A percentile compares a stretch with the other conserved stretches of the same genome.
Conservation (phyloP, 129 eudicot genomes). For the Rutidosis leptorrhynchoides region DNA sequence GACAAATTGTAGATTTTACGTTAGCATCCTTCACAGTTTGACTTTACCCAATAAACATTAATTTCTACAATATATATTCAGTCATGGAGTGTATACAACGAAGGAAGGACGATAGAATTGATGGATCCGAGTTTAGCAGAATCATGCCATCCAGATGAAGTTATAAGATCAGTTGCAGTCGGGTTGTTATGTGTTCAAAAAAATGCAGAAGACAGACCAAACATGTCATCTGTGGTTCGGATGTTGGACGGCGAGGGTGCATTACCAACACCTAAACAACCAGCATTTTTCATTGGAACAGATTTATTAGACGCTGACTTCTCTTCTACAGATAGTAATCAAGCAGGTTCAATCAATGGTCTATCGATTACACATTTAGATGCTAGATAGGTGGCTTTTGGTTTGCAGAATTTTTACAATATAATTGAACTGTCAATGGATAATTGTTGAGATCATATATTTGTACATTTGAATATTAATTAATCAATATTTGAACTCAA, state of each 20-base stretch:
- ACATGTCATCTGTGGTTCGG: conserved; percentile 15
- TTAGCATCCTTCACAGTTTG: not conserved
- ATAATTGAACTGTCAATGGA: no score
- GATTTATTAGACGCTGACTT: not conserved
- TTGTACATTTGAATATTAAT: no score
- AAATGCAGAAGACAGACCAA: conserved; percentile 23
- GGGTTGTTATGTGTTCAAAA: conserved; percentile 34
- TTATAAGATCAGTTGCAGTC: conserved; percentile 25
- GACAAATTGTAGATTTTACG: no score
- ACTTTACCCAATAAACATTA: not conserved
- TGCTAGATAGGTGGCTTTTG: not conserved
- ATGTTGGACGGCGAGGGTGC: conserved; percentile 15
- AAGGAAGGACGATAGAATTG: conserved; percentile 21
- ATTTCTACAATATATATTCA: conserved; percentile 6
- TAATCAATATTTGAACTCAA: no score
- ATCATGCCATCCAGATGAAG: conserved; percentile 19
- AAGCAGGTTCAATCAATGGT: not conserved
- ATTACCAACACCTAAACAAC: conserved; percentile 7
- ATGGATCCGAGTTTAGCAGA: conserved; percentile 11
- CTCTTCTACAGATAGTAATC: not conserved
- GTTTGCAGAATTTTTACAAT: no score
- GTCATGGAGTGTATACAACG: conserved; percentile 30
- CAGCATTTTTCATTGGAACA: conserved; percentile 3
- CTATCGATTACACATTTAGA: not conserved
- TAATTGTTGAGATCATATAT: no score